phyloP scores from a whole-genome alignment of 2,329 filamentous ascomycete species.

The Cercospora canescens region DNA sequence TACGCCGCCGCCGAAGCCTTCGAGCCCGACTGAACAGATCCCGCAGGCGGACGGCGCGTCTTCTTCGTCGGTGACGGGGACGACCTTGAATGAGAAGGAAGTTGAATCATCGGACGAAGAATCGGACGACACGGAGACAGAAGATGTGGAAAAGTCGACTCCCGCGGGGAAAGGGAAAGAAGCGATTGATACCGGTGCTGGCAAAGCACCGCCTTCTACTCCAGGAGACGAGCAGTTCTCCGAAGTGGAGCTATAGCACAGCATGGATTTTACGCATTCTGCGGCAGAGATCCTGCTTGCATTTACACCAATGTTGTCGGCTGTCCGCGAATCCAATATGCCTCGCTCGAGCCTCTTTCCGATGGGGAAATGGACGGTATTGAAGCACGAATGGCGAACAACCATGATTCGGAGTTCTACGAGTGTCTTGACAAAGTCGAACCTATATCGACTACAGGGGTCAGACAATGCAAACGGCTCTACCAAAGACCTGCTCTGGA shows the following conservation, averaged over 20 bases:
- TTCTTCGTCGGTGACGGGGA: conserved; percentile 7
- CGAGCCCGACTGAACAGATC: background rate
- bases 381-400: background rate
- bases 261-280: background rate
- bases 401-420: background rate
- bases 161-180: conserved; percentile 26
- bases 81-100: conserved; percentile 34
- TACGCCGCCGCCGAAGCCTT: conserved; percentile 32
- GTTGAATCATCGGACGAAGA: conserved; percentile 24
- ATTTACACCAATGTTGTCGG: background rate
- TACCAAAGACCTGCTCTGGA: background rate
- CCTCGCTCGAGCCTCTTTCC: background rate
- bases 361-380: background rate
- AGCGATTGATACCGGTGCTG: background rate
- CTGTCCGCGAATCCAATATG: background rate
- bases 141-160: conserved; percentile 29
- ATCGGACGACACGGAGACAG: conserved; percentile 26
- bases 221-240: conserved; percentile 30
- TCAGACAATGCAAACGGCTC: background rate
- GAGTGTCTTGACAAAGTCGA: no score
- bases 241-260: conserved; percentile 28
- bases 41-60: conserved; percentile 30
- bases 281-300: background rate
- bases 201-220: conserved; percentile 7
- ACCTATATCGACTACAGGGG: background rate